A percentile compares a stretch with the other conserved stretches of the same genome.
phyloP scores from a whole-genome alignment of 805 yeast species.

The Candida mattraensis region DNA sequence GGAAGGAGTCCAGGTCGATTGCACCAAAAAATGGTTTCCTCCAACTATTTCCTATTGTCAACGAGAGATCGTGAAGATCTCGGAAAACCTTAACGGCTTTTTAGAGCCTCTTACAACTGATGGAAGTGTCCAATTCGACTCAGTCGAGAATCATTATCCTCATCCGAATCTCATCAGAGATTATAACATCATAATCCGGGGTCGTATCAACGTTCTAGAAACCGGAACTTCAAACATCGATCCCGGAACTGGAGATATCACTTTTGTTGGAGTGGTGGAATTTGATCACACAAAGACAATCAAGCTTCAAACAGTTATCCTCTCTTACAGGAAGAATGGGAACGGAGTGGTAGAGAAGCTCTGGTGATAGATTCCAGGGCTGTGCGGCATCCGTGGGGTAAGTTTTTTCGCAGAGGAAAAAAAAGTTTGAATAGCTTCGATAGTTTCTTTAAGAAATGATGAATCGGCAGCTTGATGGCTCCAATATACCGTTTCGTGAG shows the following conservation, averaged over 20 bases:
- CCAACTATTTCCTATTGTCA: constrained; percentile 25
- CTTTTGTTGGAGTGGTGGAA: constrained; percentile 35
- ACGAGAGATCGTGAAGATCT: constrained; percentile 27
- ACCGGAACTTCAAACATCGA: constrained; percentile 20
- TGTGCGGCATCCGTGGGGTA: no score
- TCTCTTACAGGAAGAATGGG: constrained; percentile 30
- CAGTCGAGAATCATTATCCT: constrained; percentile 26
- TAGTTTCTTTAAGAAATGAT: no score
- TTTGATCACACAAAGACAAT: constrained; percentile 38
- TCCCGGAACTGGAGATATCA: constrained; percentile 30
- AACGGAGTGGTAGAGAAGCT: constrained; percentile 29
- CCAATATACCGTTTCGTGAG: constrained; percentile 6
- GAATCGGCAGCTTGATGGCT: constrained; percentile 1
- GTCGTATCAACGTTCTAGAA: constrained; percentile 27
- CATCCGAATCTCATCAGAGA: constrained; percentile 26
- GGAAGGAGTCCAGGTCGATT: constrained; percentile 35
- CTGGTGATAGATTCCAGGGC: constrained; percentile 23
- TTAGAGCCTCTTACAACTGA: constrained; percentile 33
- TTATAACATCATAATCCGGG: constrained; percentile 33
- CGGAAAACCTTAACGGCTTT: constrained; percentile 29
- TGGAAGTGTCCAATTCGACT: constrained; percentile 20
- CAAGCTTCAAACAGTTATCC: constrained; percentile 27
- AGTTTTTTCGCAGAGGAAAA: not conserved
- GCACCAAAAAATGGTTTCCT: constrained; percentile 29
- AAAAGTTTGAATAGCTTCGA: no score